phyloP scores from a whole-genome alignment of 2,329 filamentous ascomycete species.

The Harringtonia aguacate region DNA sequence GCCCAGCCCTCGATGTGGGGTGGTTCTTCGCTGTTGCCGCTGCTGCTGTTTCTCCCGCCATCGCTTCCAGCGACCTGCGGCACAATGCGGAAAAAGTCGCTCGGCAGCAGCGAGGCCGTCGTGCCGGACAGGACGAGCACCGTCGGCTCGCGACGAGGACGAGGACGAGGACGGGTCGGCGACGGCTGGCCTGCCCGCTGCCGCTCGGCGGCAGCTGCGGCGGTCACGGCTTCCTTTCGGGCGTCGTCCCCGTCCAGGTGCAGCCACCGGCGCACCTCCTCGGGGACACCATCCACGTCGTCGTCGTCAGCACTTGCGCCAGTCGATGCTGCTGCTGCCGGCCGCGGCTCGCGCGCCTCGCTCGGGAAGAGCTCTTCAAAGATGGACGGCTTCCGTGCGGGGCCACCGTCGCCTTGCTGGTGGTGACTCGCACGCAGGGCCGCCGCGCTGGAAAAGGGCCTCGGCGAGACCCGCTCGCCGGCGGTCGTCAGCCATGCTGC shows the following conservation, averaged over 20 bases:
- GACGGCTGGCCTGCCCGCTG: too few species aligned
- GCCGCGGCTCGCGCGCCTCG: not conserved
- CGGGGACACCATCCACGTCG: not conserved
- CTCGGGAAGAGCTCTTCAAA: constrained; percentile 11
- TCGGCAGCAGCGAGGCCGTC: constrained; percentile 48
- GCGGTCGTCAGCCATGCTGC: too few species aligned
- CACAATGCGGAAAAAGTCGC: constrained; percentile 61
- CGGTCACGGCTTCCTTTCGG: too few species aligned
- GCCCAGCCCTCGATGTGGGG: constrained; percentile 63
- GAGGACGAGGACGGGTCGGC: too few species aligned
- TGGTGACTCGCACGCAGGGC: not conserved
- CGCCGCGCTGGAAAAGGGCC: not conserved
- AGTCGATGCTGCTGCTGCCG: not conserved
- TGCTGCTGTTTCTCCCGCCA: not conserved
- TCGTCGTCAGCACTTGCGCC: not conserved
- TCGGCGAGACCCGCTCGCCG: too few species aligned
- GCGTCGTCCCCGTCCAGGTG: constrained; percentile 3
- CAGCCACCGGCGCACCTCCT: constrained; percentile 8
- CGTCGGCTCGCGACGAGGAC: constrained; percentile 7
- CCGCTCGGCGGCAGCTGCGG: too few species aligned
- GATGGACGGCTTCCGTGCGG: constrained; percentile 4
- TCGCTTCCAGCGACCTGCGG: constrained; percentile 32
- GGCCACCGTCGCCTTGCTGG: not conserved
- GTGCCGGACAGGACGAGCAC: constrained; percentile 47
- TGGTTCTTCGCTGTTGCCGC: too few species aligned